Base-by-base conservation (phyloP, 169 alveolate genomes). In the Plasmodium malariae region DNA sequence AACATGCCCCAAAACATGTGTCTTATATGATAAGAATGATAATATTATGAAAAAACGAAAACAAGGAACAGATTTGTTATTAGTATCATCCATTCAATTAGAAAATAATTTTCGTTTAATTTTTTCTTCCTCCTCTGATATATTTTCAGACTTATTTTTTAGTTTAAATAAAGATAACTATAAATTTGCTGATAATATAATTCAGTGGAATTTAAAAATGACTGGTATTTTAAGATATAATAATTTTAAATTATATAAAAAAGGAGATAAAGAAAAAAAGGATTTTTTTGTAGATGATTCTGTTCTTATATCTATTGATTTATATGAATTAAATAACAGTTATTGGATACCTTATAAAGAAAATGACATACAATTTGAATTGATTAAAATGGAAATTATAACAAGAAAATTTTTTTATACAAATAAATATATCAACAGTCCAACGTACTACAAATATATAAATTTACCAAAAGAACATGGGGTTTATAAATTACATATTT, bases 211-310 rank as follows among this genome's bases (percentile, higher is more conserved):
- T 86, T 62, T 86, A 21, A 86, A 86, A 55, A 69, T 37, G 30
- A 86, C 45, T 49, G 92, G 92, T 37, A 69, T 86, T n/a, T 48
- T 86, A 48, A 48, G 92, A 32, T 86, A 86, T 63, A 72, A 86
- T 32, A 86, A 86, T 43, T 86, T 86, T 70, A 86, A 86, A 37
- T n/a, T 86, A 14, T 48, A 60, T 49, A 70, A 19, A 40, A 37
- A 11, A 1, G 48, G 28, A 48, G n/a, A 5, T 12, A 51, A 83
- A 40, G 40, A 36, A 40, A 60, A 26, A 1, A 1, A 37, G 3
- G 5, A 17, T 17, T 86, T 86, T 86, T 69, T 69, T 48, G 49
- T 72, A 17, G 70, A 86, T 32, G 87, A 86, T 57, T 28, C n/a
- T 14, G 34, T 70, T 26, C 36, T 70, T 51, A 59, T 86, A 45